A percentile compares a stretch with the other conserved stretches of the same genome.
These are phyloP conservation scores for Cucumis sativus DNA, from an alignment of 306 rosid species.

Conservation along the genomic window Cucumber_9930_V3 NC_026657.2:38533001-38533500, in stretches of 20 bases:
- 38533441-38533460: slow-evolving; percentile 60
- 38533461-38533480: background rate
- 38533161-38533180: slow-evolving; percentile 95
- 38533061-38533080: background rate
- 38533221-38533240: slow-evolving; percentile 15
- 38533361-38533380: slow-evolving; percentile 76
- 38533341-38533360: background rate
- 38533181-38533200: slow-evolving; percentile 58
- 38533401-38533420: slow-evolving; percentile 58
- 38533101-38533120: slow-evolving; percentile 71
- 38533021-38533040: background rate
- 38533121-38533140: slow-evolving; percentile 89
- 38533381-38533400: slow-evolving; percentile 84
- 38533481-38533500: background rate
- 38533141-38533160: slow-evolving; percentile 95
- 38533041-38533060: background rate
- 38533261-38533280: background rate
- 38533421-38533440: slow-evolving; percentile 45
- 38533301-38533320: background rate
- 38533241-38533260: background rate
- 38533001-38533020: background rate
- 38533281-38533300: background rate
- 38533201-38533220: slow-evolving; percentile 74
- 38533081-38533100: background rate
- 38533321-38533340: background rate